Percentiles rank a stretch among this genome's conserved stretches.
Evolutionary conservation across 805 yeast genomes (phyloP).

Genomic region (Komagataella ulmi): DNA sequence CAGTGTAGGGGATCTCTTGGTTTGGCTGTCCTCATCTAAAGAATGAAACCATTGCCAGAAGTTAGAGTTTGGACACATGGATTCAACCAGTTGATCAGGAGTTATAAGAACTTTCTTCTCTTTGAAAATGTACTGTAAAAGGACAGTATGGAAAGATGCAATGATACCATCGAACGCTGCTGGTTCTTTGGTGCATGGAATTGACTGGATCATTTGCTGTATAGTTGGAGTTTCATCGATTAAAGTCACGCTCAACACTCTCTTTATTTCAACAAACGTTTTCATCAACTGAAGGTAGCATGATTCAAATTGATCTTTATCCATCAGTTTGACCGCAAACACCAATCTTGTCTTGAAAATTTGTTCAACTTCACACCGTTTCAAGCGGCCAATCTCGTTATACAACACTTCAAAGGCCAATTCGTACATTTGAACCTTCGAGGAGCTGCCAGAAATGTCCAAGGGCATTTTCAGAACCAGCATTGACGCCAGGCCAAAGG

Average conservation of each 20-base stretch:
- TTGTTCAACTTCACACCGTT: neutral
- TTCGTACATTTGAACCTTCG: neutral
- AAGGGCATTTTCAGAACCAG: neutral
- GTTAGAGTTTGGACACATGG: neutral
- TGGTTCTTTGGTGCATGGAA: neutral
- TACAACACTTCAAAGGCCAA: neutral
- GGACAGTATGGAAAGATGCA: neutral
- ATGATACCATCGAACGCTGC: neutral
- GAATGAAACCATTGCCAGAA: neutral
- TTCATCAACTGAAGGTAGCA: neutral
- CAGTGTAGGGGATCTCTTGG: neutral
- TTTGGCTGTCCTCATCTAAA: neutral
- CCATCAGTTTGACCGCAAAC: neutral
- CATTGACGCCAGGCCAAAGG: neutral
- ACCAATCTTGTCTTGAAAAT: neutral
- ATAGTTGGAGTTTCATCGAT: neutral
- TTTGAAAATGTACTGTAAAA: neutral
- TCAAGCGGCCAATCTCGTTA: neutral
- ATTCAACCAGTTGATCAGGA: neutral
- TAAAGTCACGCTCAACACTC: neutral
- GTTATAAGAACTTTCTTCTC: neutral
- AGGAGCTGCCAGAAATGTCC: neutral
- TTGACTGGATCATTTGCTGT: neutral
- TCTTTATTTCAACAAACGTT: neutral
- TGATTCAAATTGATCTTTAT: neutral